These are phyloP conservation scores for Ophioceras dolichostomum DNA, from an alignment of 2,329 filamentous ascomycete species.

Conservation along the genomic window DNA sequence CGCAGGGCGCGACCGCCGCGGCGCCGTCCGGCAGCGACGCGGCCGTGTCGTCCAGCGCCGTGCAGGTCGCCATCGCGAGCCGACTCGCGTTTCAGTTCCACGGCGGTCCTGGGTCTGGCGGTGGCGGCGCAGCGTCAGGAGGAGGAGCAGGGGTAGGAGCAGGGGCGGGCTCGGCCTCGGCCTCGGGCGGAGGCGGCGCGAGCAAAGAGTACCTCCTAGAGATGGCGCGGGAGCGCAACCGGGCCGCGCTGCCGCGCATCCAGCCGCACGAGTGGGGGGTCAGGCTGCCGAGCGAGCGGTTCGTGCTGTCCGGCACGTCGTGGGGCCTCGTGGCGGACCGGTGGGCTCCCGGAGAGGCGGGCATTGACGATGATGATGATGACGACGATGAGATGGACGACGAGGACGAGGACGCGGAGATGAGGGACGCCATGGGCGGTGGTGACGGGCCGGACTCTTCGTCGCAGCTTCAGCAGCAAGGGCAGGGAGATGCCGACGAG, in stretches of 20 bases:
- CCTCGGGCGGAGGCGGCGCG: constrained; percentile 32
- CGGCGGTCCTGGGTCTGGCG: constrained; percentile 24
- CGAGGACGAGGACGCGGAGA: constrained; percentile 18
- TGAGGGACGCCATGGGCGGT: constrained; percentile 36
- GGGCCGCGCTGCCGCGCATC: constrained; percentile 50
- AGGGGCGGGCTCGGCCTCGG: constrained; percentile 17
- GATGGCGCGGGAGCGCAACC: constrained; percentile 60
- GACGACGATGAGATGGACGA: constrained; percentile 22
- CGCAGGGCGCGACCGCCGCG: constrained; percentile 33
- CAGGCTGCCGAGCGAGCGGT: constrained; percentile 53
- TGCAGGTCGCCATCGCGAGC: constrained; percentile 61
- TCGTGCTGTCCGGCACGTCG: constrained; percentile 52
- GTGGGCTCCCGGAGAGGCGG: constrained; percentile 32
- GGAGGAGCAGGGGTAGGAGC: neutral
- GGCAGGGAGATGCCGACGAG: constrained; percentile 33
- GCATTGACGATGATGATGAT: constrained; percentile 31
- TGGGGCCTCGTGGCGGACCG: constrained; percentile 53
- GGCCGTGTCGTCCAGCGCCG: constrained; percentile 50
- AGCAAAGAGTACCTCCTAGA: constrained; percentile 69
- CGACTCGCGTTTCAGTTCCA: constrained; percentile 59
- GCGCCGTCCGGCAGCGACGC: constrained; percentile 36
- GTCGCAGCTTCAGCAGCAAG: no score
- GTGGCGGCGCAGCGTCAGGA: constrained; percentile 25
- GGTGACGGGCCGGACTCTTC: constrained; percentile 25
- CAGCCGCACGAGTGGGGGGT: constrained; percentile 56